Conservation (phyloP, 2,329 filamentous ascomycete species). For the Blumeriella jaapii region DNA sequence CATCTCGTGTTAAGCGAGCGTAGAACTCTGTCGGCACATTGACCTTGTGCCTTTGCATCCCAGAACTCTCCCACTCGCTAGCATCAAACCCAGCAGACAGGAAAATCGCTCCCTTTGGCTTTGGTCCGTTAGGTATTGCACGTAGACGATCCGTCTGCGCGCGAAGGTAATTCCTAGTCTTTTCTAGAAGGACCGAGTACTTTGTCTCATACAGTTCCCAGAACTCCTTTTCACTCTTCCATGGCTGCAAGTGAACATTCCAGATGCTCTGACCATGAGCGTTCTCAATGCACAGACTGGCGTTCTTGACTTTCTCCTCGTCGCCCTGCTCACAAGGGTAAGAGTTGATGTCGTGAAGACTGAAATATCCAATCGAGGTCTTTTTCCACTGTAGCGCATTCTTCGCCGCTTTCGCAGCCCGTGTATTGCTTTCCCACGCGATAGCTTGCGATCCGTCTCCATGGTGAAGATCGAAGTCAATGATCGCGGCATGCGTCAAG, state of each 20-base stretch:
- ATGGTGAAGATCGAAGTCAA: slow-evolving; percentile 81
- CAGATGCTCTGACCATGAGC: slow-evolving; percentile 90
- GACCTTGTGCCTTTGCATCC: slow-evolving; percentile 92
- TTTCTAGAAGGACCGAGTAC: slow-evolving; percentile 68
- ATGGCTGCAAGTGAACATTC: slow-evolving; percentile 88
- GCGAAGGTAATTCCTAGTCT: slow-evolving; percentile 67
- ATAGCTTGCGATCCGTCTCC: slow-evolving; percentile 94
- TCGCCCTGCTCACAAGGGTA: slow-evolving; percentile 96
- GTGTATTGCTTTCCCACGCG: slow-evolving; percentile 78
- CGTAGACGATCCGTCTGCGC: slow-evolving; percentile 57
- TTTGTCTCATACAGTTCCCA: slow-evolving; percentile 77
- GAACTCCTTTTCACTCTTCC: slow-evolving; percentile 74
- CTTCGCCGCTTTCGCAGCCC: slow-evolving; percentile 50
- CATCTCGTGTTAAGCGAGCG: slow-evolving; percentile 76
- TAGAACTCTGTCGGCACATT: slow-evolving; percentile 97
- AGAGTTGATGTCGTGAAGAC: slow-evolving; percentile 95
- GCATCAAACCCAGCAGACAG: slow-evolving; percentile 94
- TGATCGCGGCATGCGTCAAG: slow-evolving; percentile 61
- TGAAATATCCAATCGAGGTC: slow-evolving; percentile 88
- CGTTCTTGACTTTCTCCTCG: slow-evolving; percentile 82
- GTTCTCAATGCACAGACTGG: slow-evolving; percentile 87
- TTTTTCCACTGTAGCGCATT: slow-evolving; percentile 70
- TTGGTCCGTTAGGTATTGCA: slow-evolving; percentile 42
- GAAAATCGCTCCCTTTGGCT: slow-evolving; percentile 79
- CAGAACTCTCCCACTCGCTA: slow-evolving; percentile 81